Evolutionary conservation across 148 eudicot genomes (phyloP).

Genomic region (Persicaria maculosa): DNA sequence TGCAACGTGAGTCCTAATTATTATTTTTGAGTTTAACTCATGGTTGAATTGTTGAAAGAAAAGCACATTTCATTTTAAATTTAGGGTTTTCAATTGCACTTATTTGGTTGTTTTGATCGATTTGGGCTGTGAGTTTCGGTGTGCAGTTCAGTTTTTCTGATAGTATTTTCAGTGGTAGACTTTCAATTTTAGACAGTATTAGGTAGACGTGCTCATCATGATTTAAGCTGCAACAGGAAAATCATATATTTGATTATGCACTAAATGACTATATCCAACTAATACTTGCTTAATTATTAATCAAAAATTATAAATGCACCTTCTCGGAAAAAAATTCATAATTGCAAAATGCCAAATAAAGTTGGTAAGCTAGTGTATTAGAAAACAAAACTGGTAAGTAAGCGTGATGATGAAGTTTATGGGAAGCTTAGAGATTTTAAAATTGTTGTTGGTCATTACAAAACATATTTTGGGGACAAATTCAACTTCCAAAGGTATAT

Average conservation of each 20-base stretch:
- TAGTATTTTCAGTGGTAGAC: background rate
- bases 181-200: background rate
- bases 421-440: background rate
- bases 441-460: background rate
- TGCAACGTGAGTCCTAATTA: conserved; percentile 53
- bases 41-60: background rate
- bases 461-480: background rate
- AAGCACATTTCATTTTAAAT: background rate
- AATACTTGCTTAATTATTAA: background rate
- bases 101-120: background rate
- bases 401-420: background rate
- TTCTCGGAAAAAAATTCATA: too few relatives aligned
- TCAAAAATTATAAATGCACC: background rate
- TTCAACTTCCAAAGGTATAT: background rate
- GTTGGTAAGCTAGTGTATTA: conserved; percentile 2
- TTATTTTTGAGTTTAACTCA: background rate
- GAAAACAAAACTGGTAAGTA: conserved; percentile 5
- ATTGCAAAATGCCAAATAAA: background rate
- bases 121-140: background rate
- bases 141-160: background rate
- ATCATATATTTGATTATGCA: too few relatives aligned
- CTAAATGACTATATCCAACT: background rate
- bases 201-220: conserved; percentile 11
- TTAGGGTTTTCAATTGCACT: background rate
- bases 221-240: background rate